phyloP scores from a whole-genome alignment of 768 basidiomycete genomes.

The Flagelloscypha sp. region DNA sequence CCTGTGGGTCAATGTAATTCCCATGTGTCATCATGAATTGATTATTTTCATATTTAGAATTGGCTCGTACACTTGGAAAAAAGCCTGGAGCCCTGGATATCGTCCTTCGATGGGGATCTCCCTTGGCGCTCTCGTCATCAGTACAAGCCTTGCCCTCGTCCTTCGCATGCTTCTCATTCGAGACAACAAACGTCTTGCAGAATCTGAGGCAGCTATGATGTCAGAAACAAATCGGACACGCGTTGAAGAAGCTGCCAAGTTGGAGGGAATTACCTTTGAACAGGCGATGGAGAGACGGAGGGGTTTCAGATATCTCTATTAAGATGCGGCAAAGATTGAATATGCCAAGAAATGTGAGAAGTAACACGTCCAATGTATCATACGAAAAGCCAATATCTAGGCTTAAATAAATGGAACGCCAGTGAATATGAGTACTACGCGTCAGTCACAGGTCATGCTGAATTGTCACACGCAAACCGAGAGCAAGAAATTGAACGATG shows the following conservation, averaged over 20 bases:
- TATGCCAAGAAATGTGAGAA: no score
- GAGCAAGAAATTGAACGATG: no score
- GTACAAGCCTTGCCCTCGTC: conserved; percentile 23
- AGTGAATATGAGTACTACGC: no score
- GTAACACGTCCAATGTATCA: no score
- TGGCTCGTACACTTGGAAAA: conserved; percentile 55
- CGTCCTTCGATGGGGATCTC: conserved; percentile 54
- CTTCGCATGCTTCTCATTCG: conserved; percentile 35
- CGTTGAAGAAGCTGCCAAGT: conserved; percentile 47
- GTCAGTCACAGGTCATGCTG: no score
- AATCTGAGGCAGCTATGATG: conserved; percentile 35
- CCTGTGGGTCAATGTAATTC: conserved; percentile 30
- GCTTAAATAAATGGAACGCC: no score
- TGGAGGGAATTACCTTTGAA: conserved; percentile 53
- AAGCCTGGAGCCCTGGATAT: conserved; percentile 54
- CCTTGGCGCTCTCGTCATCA: conserved; percentile 23
- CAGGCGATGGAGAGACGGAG: conserved; percentile 49
- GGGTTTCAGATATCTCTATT: conserved; percentile 54
- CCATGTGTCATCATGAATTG: neutral
- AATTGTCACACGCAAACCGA: no score
- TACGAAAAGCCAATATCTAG: no score
- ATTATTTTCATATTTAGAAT: conserved; percentile 29
- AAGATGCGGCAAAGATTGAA: no score
- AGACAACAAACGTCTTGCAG: conserved; percentile 44
- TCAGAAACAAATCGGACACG: conserved; percentile 37